Conservation (phyloP, 192 early-diverging fungal species). For the Powellomyces hirtus region DNA sequence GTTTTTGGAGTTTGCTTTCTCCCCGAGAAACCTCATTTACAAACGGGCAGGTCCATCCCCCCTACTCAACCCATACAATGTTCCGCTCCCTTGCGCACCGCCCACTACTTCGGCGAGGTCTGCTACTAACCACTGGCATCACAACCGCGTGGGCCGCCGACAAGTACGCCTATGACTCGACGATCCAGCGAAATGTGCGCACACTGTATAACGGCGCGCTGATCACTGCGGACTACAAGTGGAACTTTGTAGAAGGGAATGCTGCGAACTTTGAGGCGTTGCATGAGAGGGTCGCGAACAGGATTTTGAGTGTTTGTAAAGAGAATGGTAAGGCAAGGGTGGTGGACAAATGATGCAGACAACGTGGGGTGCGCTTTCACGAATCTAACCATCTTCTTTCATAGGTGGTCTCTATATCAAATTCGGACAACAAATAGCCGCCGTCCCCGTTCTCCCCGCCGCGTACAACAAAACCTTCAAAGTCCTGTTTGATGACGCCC, state of each 20-base stretch:
- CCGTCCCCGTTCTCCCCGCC: slow-evolving; percentile 35
- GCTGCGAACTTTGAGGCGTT: slow-evolving; percentile 62
- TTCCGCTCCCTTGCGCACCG: background rate
- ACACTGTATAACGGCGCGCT: slow-evolving; percentile 29
- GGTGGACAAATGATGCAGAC: background rate
- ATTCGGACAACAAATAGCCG: slow-evolving; percentile 62
- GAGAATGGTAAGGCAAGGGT: slow-evolving; percentile 58
- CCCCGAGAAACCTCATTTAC: too few species aligned
- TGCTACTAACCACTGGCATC: background rate
- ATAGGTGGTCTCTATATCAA: slow-evolving; percentile 83
- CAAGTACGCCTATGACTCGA: slow-evolving; percentile 23
- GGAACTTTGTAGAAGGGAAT: slow-evolving; percentile 72
- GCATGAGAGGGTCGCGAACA: slow-evolving; percentile 68
- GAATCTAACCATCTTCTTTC: background rate
- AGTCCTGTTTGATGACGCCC: slow-evolving; percentile 78
- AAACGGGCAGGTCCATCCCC: too few species aligned
- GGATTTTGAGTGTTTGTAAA: slow-evolving; percentile 73
- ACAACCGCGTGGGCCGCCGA: slow-evolving; percentile 12
- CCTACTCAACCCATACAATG: too few species aligned
- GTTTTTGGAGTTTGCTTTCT: too few species aligned
- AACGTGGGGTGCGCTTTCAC: background rate
- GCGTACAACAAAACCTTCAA: slow-evolving; percentile 60
- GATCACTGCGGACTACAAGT: slow-evolving; percentile 62
- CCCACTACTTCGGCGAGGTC: background rate
- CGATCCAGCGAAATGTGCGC: slow-evolving; percentile 33